Percentiles rank a stretch among this genome's conserved stretches.
These are phyloP conservation scores for Colletotrichum acutatum DNA, from an alignment of 2,329 filamentous ascomycete genomes.

Conservation along the genomic window DNA sequence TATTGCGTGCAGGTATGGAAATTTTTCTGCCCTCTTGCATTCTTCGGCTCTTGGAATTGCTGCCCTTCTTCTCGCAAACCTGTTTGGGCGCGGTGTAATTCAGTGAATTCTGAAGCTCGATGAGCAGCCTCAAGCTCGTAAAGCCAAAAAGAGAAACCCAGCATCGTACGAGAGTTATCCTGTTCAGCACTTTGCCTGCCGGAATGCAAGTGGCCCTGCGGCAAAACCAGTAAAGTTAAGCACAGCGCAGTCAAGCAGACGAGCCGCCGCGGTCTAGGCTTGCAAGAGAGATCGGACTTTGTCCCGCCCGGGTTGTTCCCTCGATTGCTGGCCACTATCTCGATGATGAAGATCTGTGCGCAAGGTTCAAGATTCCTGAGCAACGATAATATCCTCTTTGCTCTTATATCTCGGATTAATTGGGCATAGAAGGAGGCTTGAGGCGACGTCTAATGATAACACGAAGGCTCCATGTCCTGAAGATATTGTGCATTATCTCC, in stretches of 20 bases:
- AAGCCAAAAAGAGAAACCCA: too few relatives aligned
- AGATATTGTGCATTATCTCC: too few relatives aligned
- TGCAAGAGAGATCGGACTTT: not conserved
- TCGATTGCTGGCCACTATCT: not conserved
- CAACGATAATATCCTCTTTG: not conserved
- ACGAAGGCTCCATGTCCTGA: too few relatives aligned
- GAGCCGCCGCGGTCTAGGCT: not conserved
- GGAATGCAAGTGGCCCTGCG: not conserved
- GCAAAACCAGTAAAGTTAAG: not conserved
- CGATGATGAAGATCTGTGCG: not conserved
- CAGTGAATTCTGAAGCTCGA: too few relatives aligned
- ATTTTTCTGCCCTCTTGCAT: not conserved
- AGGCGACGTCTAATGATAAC: not conserved
- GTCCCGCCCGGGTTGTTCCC: not conserved
- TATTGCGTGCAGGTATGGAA: too few relatives aligned
- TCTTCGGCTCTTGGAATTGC: not conserved
- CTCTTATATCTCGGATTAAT: not conserved
- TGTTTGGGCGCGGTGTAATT: too few relatives aligned
- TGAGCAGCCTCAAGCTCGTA: too few relatives aligned
- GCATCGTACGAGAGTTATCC: too few relatives aligned
- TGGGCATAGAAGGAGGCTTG: not conserved
- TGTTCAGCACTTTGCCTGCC: not conserved
- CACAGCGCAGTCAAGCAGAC: not conserved
- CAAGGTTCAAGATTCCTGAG: not conserved
- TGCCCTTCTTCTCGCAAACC: not conserved